Base-by-base conservation (phyloP, 2,329 filamentous ascomycete species). In the Septoria linicola region DNA sequence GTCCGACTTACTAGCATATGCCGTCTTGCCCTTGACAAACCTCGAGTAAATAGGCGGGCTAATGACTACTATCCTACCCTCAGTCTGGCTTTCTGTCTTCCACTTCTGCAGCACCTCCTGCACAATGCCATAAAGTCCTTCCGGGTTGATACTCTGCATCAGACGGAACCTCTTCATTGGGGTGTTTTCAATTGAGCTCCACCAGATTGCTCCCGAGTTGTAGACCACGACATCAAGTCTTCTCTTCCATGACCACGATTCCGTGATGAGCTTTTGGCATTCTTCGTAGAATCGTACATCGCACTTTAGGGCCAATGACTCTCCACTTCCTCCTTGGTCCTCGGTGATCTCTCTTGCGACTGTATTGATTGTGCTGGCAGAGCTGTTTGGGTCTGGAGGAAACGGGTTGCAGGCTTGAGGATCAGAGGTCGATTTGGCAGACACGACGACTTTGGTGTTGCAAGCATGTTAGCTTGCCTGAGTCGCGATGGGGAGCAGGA, bases 1-100 rank as follows among this genome's bases (percentile, higher is more conserved):
- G n/a, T 11, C 2, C 3, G 6, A 36, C 41, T 45, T 10, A 45
- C 42, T 80, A 0, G 89, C 88, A 71, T 95, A 95, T 11, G 86
- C 88, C 1, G 88, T 88, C 77, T 95, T 95, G 8, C 89, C 89
- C 17, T 87, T 73, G 68, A 93, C 91, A 70, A 95, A 95, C 23
- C 89, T 78, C 57, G 82, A 87, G 70, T 95, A 95, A 51, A 95
- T 91, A 1, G 89, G 89, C 19, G 89, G 89, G 63, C 83, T 87
- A 48, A 95, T 85, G 48, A 93, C 86, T 39, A 95, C 73, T 55
- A 95, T 81, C 20, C 89, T 72, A 0, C 83, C 87, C 21, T 45
- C 54, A 1, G 58, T 55, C 20, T 73, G 76, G 71, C 31, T 30
- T 32, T 48, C n/a, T 21, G 74, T 76, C 41, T 75, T 70, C 49